phyloP scores from a whole-genome alignment of 1,284 basidiomycete species.

The Trametes hirsuta region DNA sequence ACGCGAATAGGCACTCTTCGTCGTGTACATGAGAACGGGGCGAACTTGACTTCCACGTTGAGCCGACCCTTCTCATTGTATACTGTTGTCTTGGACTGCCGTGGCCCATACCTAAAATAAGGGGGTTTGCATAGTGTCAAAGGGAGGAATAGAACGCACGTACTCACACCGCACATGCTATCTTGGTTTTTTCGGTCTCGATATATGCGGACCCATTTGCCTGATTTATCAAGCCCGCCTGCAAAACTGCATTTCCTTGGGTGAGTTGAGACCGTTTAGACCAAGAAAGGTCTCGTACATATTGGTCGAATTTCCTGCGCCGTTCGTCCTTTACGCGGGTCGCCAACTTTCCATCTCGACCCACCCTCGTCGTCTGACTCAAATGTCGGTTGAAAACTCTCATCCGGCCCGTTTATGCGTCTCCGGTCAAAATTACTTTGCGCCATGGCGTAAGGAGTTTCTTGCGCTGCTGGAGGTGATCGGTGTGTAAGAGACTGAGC shows the following conservation, averaged over 20 bases:
- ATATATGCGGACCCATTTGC: slow-evolving; percentile 97
- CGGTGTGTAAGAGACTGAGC: slow-evolving; percentile 1
- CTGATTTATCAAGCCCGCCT: slow-evolving; percentile 88
- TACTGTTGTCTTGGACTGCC: slow-evolving; percentile 78
- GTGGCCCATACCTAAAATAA: slow-evolving; percentile 82
- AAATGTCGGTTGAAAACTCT: slow-evolving; percentile 70
- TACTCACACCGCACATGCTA: slow-evolving; percentile 91
- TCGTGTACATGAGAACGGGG: slow-evolving; percentile 85
- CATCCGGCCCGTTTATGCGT: slow-evolving; percentile 87
- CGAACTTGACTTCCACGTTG: slow-evolving; percentile 96
- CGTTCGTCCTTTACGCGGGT: slow-evolving; percentile 53
- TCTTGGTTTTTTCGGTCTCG: slow-evolving; percentile 87
- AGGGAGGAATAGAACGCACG: neutral
- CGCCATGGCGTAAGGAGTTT: slow-evolving; percentile 25
- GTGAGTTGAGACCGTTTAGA: slow-evolving; percentile 17
- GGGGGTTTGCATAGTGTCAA: neutral
- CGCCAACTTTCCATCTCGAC: slow-evolving; percentile 30
- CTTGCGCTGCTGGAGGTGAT: neutral
- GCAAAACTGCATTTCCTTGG: slow-evolving; percentile 64
- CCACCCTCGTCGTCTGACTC: slow-evolving; percentile 44
- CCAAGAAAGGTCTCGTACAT: slow-evolving; percentile 56
- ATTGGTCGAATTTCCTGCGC: slow-evolving; percentile 78
- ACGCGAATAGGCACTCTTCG: slow-evolving; percentile 88
- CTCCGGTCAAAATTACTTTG: slow-evolving; percentile 75
- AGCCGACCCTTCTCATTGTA: slow-evolving; percentile 89